Evolutionary conservation across 2,329 filamentous ascomycete genomes (phyloP), one percentile per base, ranked within the genome.

Genomic region (Rutstroemia sp.): DNA sequence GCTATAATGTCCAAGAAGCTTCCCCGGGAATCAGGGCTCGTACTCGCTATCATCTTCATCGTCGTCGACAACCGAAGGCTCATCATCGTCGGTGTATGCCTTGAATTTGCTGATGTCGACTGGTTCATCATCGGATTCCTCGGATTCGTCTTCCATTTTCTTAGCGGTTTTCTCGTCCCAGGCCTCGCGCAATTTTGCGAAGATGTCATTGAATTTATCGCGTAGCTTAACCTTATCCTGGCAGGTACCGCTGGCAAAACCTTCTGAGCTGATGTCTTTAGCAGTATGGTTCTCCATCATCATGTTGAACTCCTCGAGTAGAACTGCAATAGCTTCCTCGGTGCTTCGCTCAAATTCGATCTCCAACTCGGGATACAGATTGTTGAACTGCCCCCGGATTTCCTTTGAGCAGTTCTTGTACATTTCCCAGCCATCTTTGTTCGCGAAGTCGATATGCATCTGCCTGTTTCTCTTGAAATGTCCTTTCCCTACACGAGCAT

Each of bases 381-480:
- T 21, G 19, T 49, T 14, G 12, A 38, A 38, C 23, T 23, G 21
- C 10, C 6, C 9, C 5, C 47, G 30, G 27, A 38, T 38, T 38
- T 5, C 27, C 21, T 47, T 49, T 17, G 47, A 49, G 14, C 47
- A 49, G 7, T 17, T 10, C n/a, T 42, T 37, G n/a, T 61, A 54
- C 52, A 63, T 60, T 6, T 17, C 4, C 5, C 19, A 4, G 6
- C 60, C 60, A 0, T 49, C n/a, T 2, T 57, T 42, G 8, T 19
- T 54, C 44, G 61, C 54, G 1, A 25, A 30, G 5, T 16, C 27
- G 10, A 48, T 16, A 44, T 60, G 60, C 5, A 38, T 39, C 2
- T 41, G n/a, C n/a, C 48, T 60, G 38, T 63, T 63, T 19, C 57
- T 37, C 7, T 50, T 21, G 19, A 49, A 61, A 30, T 51, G 57